Conservation (phyloP, 192 early-diverging fungal genomes). For the Phycomyces nitens region DNA sequence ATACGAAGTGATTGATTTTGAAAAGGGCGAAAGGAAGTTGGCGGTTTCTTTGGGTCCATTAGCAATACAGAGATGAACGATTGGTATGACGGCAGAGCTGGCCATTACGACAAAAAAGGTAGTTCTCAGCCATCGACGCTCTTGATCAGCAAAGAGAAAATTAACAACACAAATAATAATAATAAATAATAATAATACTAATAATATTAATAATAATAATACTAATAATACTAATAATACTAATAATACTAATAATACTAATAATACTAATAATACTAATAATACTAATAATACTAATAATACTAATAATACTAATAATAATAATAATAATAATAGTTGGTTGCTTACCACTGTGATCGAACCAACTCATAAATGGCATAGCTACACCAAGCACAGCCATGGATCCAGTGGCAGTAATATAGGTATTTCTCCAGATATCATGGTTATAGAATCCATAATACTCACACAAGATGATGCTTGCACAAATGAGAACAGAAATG, state of each 20-base stretch:
- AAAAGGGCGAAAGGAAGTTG: constrained; percentile 45
- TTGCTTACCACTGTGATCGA: constrained; percentile 40
- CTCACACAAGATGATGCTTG: constrained; percentile 51
- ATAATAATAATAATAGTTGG: background rate
- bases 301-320: constrained; percentile 6
- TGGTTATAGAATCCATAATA: constrained; percentile 64
- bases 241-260: no score
- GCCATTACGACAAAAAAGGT: constrained; percentile 49
- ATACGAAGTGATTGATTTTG: constrained; percentile 49
- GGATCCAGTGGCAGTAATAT: constrained; percentile 44
- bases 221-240: background rate
- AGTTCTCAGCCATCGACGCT: constrained; percentile 44
- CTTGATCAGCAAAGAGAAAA: constrained; percentile 2
- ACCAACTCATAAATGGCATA: constrained; percentile 51
- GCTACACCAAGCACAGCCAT: constrained; percentile 48
- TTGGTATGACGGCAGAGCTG: constrained; percentile 45
- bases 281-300: no score
- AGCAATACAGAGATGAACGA: constrained; percentile 42
- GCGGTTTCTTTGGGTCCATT: constrained; percentile 38
- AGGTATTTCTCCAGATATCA: constrained; percentile 38
- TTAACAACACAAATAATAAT: constrained; percentile 1
- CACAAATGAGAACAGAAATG: constrained; percentile 58
- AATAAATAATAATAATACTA: no score
- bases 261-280: background rate
- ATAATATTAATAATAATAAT: constrained; percentile 5